Conservation (phyloP, 2,329 filamentous ascomycete species). For the Dactylella cylindrospora region DNA sequence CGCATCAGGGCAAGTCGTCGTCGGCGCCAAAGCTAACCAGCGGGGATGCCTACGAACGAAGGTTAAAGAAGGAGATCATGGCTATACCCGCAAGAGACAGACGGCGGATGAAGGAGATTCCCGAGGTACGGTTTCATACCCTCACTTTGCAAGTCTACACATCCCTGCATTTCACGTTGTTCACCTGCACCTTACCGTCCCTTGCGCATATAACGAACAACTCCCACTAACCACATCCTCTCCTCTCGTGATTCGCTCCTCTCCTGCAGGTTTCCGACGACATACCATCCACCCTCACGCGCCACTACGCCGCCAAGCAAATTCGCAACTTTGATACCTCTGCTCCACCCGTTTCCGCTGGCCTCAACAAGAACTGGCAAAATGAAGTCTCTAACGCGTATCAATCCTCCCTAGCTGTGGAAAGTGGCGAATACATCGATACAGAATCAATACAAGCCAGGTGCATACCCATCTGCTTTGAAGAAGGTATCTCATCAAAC, state of each 20-base stretch:
- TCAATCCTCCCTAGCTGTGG: constrained; percentile 64
- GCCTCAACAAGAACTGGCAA: constrained; percentile 59
- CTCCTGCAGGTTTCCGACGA: constrained; percentile 42
- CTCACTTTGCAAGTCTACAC: constrained; percentile 6
- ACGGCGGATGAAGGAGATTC: constrained; percentile 67
- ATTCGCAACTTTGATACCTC: constrained; percentile 34
- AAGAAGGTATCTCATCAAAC: constrained; percentile 63
- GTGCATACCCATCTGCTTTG: constrained; percentile 70
- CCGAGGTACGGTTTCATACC: constrained; percentile 39
- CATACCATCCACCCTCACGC: constrained; percentile 34
- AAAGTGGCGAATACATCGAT: constrained; percentile 71
- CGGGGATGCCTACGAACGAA: constrained; percentile 65
- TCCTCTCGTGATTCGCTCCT: constrained; percentile 36
- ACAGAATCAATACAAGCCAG: constrained; percentile 63
- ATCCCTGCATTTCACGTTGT: constrained; percentile 2
- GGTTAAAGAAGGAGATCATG: constrained; percentile 70
- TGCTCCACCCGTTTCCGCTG: constrained; percentile 35
- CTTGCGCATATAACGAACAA: too few relatives aligned
- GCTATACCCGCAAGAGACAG: constrained; percentile 67
- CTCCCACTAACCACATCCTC: constrained; percentile 9
- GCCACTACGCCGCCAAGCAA: constrained; percentile 42
- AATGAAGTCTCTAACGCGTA: constrained; percentile 67
- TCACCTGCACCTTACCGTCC: constrained; percentile 21
- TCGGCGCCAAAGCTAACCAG: constrained; percentile 64
- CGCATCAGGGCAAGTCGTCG: constrained; percentile 66